Evolutionary conservation across 1,139 yeast species (phyloP), one percentile per base, ranked within the genome.

Genomic region (Candida buenavistaensis): DNA sequence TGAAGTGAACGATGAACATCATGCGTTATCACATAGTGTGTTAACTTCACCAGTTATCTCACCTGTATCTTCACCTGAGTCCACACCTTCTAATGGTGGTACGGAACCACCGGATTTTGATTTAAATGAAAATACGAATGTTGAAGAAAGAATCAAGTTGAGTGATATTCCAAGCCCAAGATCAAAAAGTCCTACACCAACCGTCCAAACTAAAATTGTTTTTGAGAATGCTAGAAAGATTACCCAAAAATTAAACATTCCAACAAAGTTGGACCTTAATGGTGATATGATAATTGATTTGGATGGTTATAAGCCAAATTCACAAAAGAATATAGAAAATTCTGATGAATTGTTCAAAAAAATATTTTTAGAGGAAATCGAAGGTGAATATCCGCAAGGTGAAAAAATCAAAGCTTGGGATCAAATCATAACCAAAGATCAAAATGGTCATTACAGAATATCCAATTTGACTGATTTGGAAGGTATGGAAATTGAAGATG

Each of bases 271-370:
- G 27, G 95, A 88, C 45, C 82, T 84, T 45, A 87, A 88, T 51
- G 98, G 98, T 9, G 96, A 90, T 54, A 73, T 94, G 52, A 78
- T 90, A 30, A 66, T 94, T 32, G 99, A 94, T 62, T 87, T 92
- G 82, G 95, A 89, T 50, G 99, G 99, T 16, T 94, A 94, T 62
- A 92, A 90, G 60, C 86, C 96, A 22, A 87, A 83, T 47, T 82
- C 84, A 23, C 71, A 68, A 44, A 78, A 80, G 45, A 87, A 83
- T 52, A 75, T 80, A 30, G 80, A 80, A 33, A 79, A 75, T 46
- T 76, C 88, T 0, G 88, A 82, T 48, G 82, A 80, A 39, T 68
- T 84, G 32, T 78, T 92, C 43, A 80, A 81, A 47, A 80, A 82
- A 47, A 68, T 90, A 31, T 68, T 90, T 36, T 68, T 78, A 24